These are phyloP conservation scores for Limnomonas spitsbergensis DNA, from an alignment of 139 green algal genomes.

Conservation along the genomic window DNA sequence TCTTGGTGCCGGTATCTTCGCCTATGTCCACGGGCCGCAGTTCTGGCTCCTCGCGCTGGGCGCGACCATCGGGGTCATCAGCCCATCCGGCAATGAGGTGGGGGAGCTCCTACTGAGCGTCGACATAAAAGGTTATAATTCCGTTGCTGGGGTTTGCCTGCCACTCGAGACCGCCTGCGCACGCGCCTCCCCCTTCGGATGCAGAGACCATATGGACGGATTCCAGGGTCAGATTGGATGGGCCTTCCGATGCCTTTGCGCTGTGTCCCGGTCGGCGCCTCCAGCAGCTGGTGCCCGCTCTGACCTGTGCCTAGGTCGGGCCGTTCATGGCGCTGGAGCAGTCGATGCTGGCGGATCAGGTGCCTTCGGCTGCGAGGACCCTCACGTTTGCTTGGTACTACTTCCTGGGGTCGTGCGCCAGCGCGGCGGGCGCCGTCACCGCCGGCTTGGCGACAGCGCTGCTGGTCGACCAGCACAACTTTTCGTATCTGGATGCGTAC, in stretches of 20 bases:
- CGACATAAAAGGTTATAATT: not conserved
- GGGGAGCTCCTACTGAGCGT: too few relatives aligned
- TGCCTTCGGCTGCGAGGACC: not conserved
- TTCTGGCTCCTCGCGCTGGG: slow-evolving; percentile 8
- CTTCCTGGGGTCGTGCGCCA: not conserved
- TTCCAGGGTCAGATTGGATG: too few relatives aligned
- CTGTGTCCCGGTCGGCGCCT: too few relatives aligned
- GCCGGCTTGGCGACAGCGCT: not conserved
- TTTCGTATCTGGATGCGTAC: not conserved
- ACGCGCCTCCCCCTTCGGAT: not conserved
- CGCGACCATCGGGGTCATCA: slow-evolving; percentile 9
- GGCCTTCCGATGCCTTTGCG: too few relatives aligned
- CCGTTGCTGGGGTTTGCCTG: not conserved
- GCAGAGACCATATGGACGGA: too few relatives aligned
- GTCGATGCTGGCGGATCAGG: not conserved
- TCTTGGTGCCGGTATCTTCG: not conserved
- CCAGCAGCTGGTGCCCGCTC: too few relatives aligned
- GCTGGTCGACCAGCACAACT: not conserved
- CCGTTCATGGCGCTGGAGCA: slow-evolving; percentile 12
- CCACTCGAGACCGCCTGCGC: not conserved
- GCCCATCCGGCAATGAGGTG: slow-evolving; percentile 18
- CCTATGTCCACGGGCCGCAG: not conserved
- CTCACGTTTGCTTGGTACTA: slow-evolving; percentile 4
- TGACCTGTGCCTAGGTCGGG: not conserved
- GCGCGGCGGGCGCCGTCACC: not conserved